A percentile compares a stretch with the other conserved stretches of the same genome.
Conservation (phyloP, 164 flowering plant species). For the Sextonia rubra region DNA sequence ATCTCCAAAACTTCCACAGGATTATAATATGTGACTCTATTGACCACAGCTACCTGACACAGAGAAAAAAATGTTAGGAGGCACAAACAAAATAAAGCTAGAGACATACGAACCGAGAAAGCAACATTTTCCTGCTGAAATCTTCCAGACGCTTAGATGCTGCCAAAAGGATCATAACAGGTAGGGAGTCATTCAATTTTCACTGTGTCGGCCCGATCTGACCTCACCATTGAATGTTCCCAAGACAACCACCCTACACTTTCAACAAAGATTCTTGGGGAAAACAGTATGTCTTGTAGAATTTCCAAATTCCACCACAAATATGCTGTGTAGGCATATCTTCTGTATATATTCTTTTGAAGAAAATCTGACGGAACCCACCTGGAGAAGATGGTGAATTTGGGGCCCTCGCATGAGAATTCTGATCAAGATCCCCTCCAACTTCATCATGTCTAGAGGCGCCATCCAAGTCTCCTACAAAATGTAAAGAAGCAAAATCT, state of each 20-base stretch:
- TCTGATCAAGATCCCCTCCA: conserved; percentile 49
- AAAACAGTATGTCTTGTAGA: conserved; percentile 61
- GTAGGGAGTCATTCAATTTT: conserved; percentile 65
- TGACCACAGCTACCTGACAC: conserved; percentile 36
- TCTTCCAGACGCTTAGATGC: conserved; percentile 62
- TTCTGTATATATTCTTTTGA: conserved; percentile 84
- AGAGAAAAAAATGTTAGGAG: conserved; percentile 48
- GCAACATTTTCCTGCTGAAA: conserved; percentile 44
- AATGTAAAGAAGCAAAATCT: conserved; percentile 6
- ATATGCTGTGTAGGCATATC: conserved; percentile 63
- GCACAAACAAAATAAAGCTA: conserved; percentile 51
- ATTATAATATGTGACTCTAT: conserved; percentile 9
- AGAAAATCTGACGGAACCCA: conserved; percentile 97
- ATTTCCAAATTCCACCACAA: conserved; percentile 61
- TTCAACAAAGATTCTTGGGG: conserved; percentile 50
- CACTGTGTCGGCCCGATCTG: conserved; percentile 51
- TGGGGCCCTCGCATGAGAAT: conserved; percentile 52
- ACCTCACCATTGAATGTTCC: conserved; percentile 64
- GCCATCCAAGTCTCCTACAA: conserved; percentile 77
- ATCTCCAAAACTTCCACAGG: not conserved
- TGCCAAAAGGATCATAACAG: conserved; percentile 48
- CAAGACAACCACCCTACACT: conserved; percentile 73
- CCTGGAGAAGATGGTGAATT: conserved; percentile 94
- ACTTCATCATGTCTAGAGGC: conserved; percentile 55
- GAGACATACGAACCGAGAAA: conserved; percentile 90